Evolutionary conservation across 1,139 yeast genomes (phyloP).

Genomic region (Candida sp.): DNA sequence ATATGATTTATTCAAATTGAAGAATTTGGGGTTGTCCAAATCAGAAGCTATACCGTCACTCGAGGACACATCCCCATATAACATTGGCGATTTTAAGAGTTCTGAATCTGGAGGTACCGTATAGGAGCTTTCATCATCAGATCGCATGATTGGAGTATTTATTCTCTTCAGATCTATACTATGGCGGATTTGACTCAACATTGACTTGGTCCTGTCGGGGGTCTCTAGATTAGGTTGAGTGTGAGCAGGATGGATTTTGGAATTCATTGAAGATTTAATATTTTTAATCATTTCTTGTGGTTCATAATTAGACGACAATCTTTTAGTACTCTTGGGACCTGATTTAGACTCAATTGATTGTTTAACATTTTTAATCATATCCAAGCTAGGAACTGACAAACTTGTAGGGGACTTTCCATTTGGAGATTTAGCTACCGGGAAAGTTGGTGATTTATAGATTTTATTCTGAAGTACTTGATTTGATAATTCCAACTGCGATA

Average conservation of each 20-base stretch:
- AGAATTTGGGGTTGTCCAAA: background rate
- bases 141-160: constrained; percentile 7
- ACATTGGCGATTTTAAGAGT: constrained; percentile 1
- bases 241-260: constrained; percentile 12
- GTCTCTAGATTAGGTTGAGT: constrained; percentile 4
- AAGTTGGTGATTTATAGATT: background rate
- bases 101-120: background rate
- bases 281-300: constrained; percentile 27
- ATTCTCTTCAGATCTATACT: constrained; percentile 24
- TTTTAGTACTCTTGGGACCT: constrained; percentile 10
- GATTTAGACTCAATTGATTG: constrained; percentile 20
- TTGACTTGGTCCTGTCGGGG: constrained; percentile 9
- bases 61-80: constrained; percentile 1
- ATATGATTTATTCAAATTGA: constrained; percentile 8
- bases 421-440: background rate
- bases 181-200: constrained; percentile 22
- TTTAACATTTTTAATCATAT: constrained; percentile 21
- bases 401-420: background rate
- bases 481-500: background rate
- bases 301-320: constrained; percentile 18
- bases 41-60: background rate
- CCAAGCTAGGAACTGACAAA: constrained; percentile 6
- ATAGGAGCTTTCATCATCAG: background rate
- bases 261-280: constrained; percentile 21
- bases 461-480: background rate